These are phyloP conservation scores for Mycena amicta DNA, from an alignment of 768 basidiomycete genomes.

Conservation along the genomic window DNA sequence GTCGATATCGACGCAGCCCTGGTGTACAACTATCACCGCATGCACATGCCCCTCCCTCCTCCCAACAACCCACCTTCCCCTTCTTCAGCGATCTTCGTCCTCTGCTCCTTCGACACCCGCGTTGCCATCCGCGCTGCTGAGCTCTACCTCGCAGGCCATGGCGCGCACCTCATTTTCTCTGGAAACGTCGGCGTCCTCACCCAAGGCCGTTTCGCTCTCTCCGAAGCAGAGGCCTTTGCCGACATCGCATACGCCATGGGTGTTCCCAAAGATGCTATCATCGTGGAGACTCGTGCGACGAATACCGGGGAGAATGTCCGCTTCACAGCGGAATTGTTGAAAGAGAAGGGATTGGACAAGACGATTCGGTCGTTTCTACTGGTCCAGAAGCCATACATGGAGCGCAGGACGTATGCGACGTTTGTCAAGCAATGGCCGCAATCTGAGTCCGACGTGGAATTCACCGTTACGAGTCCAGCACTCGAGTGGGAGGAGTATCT, in stretches of 20 bases:
- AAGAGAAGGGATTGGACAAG: slow-evolving; percentile 4
- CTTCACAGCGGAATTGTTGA: slow-evolving; percentile 9
- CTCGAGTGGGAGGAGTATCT: slow-evolving; percentile 20
- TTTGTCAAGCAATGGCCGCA: slow-evolving; percentile 23
- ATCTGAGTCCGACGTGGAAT: background rate
- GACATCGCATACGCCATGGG: slow-evolving; percentile 14
- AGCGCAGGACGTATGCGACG: slow-evolving; percentile 23
- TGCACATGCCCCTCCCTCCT: slow-evolving; percentile 9
- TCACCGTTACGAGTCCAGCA: slow-evolving; percentile 19
- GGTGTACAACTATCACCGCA: slow-evolving; percentile 21
- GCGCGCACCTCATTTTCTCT: slow-evolving; percentile 18
- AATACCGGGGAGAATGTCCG: slow-evolving; percentile 25
- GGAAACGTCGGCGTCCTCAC: slow-evolving; percentile 12
- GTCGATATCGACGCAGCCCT: slow-evolving; percentile 15
- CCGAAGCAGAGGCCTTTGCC: slow-evolving; percentile 18
- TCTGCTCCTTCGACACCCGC: slow-evolving; percentile 22
- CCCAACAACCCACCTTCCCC: background rate
- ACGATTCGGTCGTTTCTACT: slow-evolving; percentile 12
- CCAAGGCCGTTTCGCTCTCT: slow-evolving; percentile 5
- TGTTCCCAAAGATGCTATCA: slow-evolving; percentile 11
- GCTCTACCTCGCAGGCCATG: slow-evolving; percentile 17
- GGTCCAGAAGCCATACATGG: slow-evolving; percentile 26
- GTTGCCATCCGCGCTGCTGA: slow-evolving; percentile 19
- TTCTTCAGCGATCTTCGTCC: slow-evolving; percentile 16
- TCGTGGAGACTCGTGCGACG: slow-evolving; percentile 16